Base-by-base conservation (phyloP, 2,329 filamentous ascomycete species). In the Torrubiellomyces zombiae region DNA sequence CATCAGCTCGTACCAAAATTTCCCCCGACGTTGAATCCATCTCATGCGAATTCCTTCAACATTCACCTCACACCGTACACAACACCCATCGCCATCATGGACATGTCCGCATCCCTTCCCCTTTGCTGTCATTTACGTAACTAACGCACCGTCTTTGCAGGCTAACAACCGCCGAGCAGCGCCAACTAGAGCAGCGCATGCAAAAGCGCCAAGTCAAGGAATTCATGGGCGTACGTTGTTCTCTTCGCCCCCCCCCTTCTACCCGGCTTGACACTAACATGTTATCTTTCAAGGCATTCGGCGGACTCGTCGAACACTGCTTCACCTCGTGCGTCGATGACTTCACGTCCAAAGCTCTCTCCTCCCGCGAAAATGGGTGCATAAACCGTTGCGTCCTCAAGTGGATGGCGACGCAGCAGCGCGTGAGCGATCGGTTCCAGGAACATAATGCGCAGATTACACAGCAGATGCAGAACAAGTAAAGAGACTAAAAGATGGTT, bases 161-260 rank as follows among this genome's bases (percentile, higher is more conserved):
- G 50, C 76, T 92, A 50, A 80, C 69, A 40, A 50, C 65, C 43
- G 54, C 71, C 43, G 86, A 95, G 65, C 80, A 91, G 63, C 79
- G 81, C 59, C 81, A 89, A 66, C 78, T 98, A 49, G 77, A 92
- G 57, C 60, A 71, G 58, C 82, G 89, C 56, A 85, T 98, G 71
- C 83, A 95, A 63, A 79, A 80, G 60, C 91, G 89, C 59, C 89
- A 98, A 60, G 81, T 98, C 67, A 93, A 93, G 62, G 86, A 95
- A 51, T 95, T 98, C 51, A 93, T 95, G 76, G 79, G 72, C 44
- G 89, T 95, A 67, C 42, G 81, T 64, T 28, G 18, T 28, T 32
- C 23, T 26, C 25, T 25, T 13, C 25, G 16, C 31, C 23, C 29
- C 14, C 21, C 3, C n/a, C 20, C 14, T 20, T 14, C 15, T 15